These are phyloP conservation scores for Trichoderma asperelloides DNA, from an alignment of 495 filamentous ascomycete species.

Conservation along the genomic window DNA sequence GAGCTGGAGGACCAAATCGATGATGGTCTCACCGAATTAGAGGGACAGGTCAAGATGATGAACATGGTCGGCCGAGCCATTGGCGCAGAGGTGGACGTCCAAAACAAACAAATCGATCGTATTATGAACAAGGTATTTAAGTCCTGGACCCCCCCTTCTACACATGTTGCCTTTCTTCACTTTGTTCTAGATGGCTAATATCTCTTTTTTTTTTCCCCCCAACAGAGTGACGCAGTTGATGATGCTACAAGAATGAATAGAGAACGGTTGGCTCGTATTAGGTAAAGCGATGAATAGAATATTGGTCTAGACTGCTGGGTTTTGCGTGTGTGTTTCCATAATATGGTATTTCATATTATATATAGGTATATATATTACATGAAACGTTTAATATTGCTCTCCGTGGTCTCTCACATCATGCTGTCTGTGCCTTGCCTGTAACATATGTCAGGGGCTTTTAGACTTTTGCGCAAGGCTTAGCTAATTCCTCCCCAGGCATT, in stretches of 20 bases:
- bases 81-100: constrained; percentile 61
- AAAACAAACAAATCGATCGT: constrained; percentile 65
- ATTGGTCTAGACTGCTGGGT: not conserved
- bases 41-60: constrained; percentile 46
- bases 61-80: constrained; percentile 61
- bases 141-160: not conserved
- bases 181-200: constrained; percentile 16
- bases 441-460: not conserved
- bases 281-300: constrained; percentile 1
- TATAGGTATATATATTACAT: not conserved
- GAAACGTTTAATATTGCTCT: not conserved
- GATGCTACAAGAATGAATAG: constrained; percentile 19
- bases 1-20: constrained; percentile 69
- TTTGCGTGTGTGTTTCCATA: not conserved
- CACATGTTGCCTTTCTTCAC: not conserved
- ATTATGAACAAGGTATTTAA: constrained; percentile 59
- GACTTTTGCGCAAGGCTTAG: too few relatives aligned
- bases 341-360: not conserved
- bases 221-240: constrained; percentile 26
- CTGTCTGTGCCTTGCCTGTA: not conserved
- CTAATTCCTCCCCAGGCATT: not conserved
- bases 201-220: not conserved
- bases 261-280: constrained; percentile 9
- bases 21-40: constrained; percentile 34
- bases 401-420: not conserved